These are phyloP conservation scores for Ensete ventricosum DNA, from an alignment of 176 grass and related monocot genomes.

Conservation along the genomic window DNA sequence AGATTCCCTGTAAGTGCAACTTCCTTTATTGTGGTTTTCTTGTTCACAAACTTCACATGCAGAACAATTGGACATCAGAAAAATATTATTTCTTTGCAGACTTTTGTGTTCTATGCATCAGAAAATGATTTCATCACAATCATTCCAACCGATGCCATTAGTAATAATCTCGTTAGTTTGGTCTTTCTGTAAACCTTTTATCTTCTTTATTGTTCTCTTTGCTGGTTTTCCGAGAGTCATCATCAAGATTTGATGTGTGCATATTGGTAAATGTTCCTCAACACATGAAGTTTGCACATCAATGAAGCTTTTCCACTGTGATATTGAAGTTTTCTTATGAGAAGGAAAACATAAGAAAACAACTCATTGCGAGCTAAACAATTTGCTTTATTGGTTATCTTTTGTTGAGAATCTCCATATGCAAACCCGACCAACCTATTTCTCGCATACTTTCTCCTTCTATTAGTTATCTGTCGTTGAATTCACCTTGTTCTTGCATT, in stretches of 20 bases:
- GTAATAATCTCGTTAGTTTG: not conserved
- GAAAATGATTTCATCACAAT: not conserved
- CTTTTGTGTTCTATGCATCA: not conserved
- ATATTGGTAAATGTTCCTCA: conserved; percentile 17
- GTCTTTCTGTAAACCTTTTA: not conserved
- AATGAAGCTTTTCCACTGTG: conserved; percentile 32
- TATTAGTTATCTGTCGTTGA: too few species aligned
- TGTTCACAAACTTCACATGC: too few species aligned
- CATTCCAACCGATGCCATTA: not conserved
- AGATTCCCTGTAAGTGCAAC: conserved; percentile 16
- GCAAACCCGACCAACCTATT: too few species aligned
- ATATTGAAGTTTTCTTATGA: not conserved
- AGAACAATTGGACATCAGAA: not conserved
- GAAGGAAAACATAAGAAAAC: too few species aligned
- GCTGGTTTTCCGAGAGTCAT: conserved; percentile 8
- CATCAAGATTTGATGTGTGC: conserved; percentile 37
- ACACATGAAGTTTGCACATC: conserved; percentile 20
- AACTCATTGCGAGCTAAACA: too few species aligned
- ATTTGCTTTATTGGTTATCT: too few species aligned
- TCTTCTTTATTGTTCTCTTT: conserved; percentile 13
- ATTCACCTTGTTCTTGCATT: too few species aligned
- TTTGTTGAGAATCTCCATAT: too few species aligned
- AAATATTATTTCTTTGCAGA: too few species aligned
- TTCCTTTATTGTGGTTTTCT: not conserved
- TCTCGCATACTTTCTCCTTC: too few species aligned